Base-by-base conservation (phyloP, 2,329 filamentous ascomycete genomes). In the Aspergillus felis region DNA sequence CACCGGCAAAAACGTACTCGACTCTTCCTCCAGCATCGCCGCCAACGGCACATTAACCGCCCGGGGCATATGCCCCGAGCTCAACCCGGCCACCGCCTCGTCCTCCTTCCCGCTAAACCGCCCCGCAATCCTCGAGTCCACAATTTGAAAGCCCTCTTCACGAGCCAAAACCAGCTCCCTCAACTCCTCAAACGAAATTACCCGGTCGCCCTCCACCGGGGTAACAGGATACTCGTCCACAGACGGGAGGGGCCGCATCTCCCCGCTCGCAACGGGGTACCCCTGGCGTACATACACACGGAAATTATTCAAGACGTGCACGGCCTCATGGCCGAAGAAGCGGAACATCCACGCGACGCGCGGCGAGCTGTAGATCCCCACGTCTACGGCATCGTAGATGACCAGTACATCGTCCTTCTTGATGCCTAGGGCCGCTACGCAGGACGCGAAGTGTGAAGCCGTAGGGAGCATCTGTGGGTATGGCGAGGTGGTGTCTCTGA, bases 221-320 rank as follows among this genome's bases (percentile, higher is more conserved):
- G 35, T 32, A 20, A 53, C 35, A 0, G 57, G 55, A 29, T 65
- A 64, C 12, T 46, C 20, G 1, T n/a, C 6, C 2, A 27, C 47
- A 6, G 20, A 14, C 20, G 22, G 25, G 17, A 29, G 29, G 2
- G 32, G 22, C 2, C 29, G 14, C 4, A 60, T 20, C 25, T 60
- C 42, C 6, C 61, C 63, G 2, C 38, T 48, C 1, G 52, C 38
- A 14, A 69, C 51, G 5, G 66, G 64, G 32, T 58, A 65, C 2
- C 65, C 61, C 38, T 55, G n/a, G 1, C 57, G 29, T 2, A 65
- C 55, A 27, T 71, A 72, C 1, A 38, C 44, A 1, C 64, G 61
- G n/a, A 72, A 69, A 28, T 65, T 72, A 14, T 72, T 71, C 57
- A 72, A 29, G 3, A 72, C 66, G 22, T 71, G 64, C 12, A 70